Base-by-base conservation (phyloP, 2,329 filamentous ascomycete genomes). In the Neospermospora avenae region DNA sequence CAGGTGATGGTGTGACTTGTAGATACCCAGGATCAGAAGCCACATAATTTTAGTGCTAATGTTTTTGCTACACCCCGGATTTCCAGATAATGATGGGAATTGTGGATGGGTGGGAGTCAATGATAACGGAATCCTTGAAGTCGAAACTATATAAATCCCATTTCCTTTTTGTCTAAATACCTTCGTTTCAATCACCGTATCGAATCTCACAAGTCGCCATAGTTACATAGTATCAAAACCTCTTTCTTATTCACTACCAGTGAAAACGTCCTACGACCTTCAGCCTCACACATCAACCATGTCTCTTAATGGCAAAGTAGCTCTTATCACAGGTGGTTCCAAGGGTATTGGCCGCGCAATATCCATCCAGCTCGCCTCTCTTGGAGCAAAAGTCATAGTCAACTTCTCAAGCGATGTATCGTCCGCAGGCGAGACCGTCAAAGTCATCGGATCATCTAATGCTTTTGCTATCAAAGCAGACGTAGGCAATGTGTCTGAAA, bases 311-410 rank as follows among this genome's bases (percentile, higher is more conserved):
- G 68, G 68, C 10, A 71, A 70, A 64, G 64, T 71, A n/a, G 69
- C 67, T 37, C 53, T 71, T 14, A 51, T 78, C 44, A 67, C 72
- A 16, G 74, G 73, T 42, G 78, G 77, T 58, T 81, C 80, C 58
- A 84, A 83, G 66, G 84, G 84, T 61, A 86, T 87, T 63, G 85
- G 84, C 28, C 76, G 78, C 57, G 82, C 83, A 59, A 82, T 82
- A 57, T 83, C 82, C 63, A 78, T 83, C 58, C 78, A 81, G 61
- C 80, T 86, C 42, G 82, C 81, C 68, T 74, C 76, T 61, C 78
- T 80, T 55, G 84, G 84, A 34, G 81, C 81, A 67, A 80, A 75
- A 65, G 80, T 87, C 39, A 76, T 86, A 44, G 76, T 87, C 64
- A 86, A 86, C 73, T 87, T 86, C 74, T 71, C 75, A 20, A 76